Evolutionary conservation across 306 rosid genomes (phyloP).

Genomic region (Betula pendula): DNA sequence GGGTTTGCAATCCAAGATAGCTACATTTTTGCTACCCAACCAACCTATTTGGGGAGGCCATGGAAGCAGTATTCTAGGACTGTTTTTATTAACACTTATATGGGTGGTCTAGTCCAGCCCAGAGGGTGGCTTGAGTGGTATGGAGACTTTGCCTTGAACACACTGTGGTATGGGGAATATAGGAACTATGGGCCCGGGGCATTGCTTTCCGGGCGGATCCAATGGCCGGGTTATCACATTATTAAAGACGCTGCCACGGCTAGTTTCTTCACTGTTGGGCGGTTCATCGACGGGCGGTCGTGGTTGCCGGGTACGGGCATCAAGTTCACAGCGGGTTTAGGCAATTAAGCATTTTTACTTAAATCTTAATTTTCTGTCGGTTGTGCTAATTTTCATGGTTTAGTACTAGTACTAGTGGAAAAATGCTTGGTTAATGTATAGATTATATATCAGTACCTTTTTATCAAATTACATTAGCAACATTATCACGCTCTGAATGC

Average conservation of each 20-base stretch:
- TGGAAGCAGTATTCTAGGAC: conserved; percentile 79
- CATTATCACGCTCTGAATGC: too few relatives aligned
- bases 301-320: conserved; percentile 78
- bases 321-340: conserved; percentile 56
- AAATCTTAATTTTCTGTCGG: neutral
- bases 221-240: conserved; percentile 74
- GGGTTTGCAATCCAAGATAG: conserved; percentile 77
- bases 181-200: conserved; percentile 71
- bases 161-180: conserved; percentile 89
- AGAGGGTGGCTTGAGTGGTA: conserved; percentile 87
- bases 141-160: conserved; percentile 68
- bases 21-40: conserved; percentile 62
- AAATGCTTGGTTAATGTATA: too few relatives aligned
- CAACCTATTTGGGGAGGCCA: conserved; percentile 75
- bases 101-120: conserved; percentile 75
- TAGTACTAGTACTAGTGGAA: neutral
- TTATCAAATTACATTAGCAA: too few relatives aligned
- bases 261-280: conserved; percentile 48
- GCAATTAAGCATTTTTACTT: neutral
- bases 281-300: conserved; percentile 50
- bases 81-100: conserved; percentile 66
- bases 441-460: too few relatives aligned
- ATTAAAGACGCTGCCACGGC: conserved; percentile 51
- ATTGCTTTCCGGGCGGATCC: conserved; percentile 36
- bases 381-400: neutral